Evolutionary conservation across 2,329 filamentous ascomycete genomes (phyloP), one percentile per base, ranked within the genome.

Genomic region (Moelleriella libera): DNA sequence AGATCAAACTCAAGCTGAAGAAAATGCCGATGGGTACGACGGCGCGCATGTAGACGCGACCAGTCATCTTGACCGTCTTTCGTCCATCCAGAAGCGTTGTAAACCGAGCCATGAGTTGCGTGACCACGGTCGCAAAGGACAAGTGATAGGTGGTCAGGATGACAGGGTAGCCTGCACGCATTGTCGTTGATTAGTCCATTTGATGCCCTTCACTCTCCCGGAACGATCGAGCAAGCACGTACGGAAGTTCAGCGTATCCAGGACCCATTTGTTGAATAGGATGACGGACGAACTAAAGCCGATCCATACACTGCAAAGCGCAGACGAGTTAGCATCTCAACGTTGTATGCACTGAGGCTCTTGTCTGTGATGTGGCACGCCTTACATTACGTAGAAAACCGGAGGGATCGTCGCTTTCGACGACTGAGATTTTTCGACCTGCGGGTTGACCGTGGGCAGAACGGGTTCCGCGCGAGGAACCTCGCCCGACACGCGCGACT

Each of bases 201-300:
- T 21, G 21, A 21, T 21, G 21, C 21, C 21, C 21, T 21, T 21
- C 21, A 21, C 21, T 21, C 21, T 21, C 21, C 21, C 21, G 21
- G 21, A 21, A 21, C 21, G 21, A 21, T 21, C 21, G 21, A 21
- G 21, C 21, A 42, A 43, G 45, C 40, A 57, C 66, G 55, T 67
- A 69, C 67, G 78, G 73, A 96, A 96, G 53, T 86, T 76, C 53
- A 83, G 76, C 40, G 83, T 89, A 60, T 90, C 82, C 52, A 97
- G 77, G 60, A 98, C 88, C 80, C 87, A 95, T 79, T 98, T 98
- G 82, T 98, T 97, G 83, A 96, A 97, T 52, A 98, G 75, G 64
- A 98, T 98, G 62, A 97, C 88, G 58, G 84, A 87, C 42, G 88
- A 95, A 61, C 87, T 94, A 65, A 96, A 75, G 50, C 82, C 72